These are phyloP conservation scores for Coniochaeta hoffmannii DNA, from an alignment of 2,329 filamentous ascomycete genomes.

Conservation along the genomic window DNA sequence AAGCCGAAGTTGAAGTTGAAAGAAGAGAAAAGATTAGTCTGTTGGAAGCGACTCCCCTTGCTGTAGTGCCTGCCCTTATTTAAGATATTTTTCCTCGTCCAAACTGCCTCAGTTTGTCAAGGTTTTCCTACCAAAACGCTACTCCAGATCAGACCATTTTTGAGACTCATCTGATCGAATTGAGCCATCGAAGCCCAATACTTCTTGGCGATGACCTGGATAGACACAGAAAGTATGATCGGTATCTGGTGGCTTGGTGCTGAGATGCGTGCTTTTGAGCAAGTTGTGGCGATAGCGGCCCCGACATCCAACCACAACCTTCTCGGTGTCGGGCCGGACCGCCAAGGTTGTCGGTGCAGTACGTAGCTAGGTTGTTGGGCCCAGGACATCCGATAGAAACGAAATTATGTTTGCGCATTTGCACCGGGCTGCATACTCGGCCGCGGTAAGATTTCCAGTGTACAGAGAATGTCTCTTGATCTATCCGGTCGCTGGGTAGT, in stretches of 20 bases:
- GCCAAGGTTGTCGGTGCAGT: no score
- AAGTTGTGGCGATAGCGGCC: neutral
- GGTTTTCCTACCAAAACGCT: neutral
- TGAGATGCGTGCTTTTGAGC: neutral
- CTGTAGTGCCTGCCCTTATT: neutral
- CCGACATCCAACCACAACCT: neutral
- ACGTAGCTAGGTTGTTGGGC: no score
- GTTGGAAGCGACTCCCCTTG: neutral
- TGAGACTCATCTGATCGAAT: neutral
- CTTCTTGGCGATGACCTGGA: neutral
- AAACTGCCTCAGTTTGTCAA: no score
- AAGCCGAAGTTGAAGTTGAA: neutral
- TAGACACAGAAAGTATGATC: neutral
- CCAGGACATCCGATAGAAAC: no score
- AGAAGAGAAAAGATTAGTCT: neutral
- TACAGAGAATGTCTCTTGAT: no score
- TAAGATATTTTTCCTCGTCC: neutral
- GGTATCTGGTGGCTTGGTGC: neutral
- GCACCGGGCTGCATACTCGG: no score
- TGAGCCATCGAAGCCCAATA: neutral
- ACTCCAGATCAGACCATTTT: neutral
- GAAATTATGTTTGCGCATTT: no score
- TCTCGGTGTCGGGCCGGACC: neutral
- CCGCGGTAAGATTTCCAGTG: no score
- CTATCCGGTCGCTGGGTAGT: no score